These are phyloP conservation scores for Kockiozyma suomiensis DNA, from an alignment of 805 yeast species.

Conservation along the genomic window DNA sequence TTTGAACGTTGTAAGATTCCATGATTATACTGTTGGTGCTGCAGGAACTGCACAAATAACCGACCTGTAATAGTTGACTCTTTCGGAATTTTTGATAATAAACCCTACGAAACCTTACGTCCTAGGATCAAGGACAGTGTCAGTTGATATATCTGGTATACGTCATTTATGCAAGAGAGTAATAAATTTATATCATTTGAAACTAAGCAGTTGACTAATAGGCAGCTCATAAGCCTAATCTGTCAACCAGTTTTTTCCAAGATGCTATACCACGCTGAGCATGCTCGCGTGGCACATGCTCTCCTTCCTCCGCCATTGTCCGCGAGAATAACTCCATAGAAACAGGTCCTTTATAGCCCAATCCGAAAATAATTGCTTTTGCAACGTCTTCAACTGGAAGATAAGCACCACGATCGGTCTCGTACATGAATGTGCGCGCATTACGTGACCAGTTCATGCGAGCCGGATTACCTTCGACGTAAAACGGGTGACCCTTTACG, in stretches of 20 bases:
- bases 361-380: not conserved
- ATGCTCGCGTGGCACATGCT: not conserved
- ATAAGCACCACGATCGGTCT: slow-evolving; percentile 7
- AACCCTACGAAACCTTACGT: too few species aligned
- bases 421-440: slow-evolving; percentile 15
- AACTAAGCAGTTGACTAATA: too few species aligned
- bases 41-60: too few species aligned
- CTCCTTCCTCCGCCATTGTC: not conserved
- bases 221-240: too few species aligned
- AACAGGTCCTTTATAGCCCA: slow-evolving; percentile 8
- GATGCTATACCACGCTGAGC: not conserved
- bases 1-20: too few species aligned
- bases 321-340: not conserved
- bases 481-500: slow-evolving; percentile 1
- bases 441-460: slow-evolving; percentile 19
- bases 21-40: too few species aligned
- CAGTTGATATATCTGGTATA: too few species aligned
- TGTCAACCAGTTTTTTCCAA: not conserved
- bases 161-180: too few species aligned
- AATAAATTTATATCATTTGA: too few species aligned
- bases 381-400: slow-evolving; percentile 4
- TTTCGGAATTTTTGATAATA: too few species aligned
- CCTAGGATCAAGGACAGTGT: too few species aligned
- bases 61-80: too few species aligned
- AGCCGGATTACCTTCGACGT: not conserved